These are phyloP conservation scores for Thielaviopsis punctulata DNA, from an alignment of 2,329 filamentous ascomycete genomes.

Conservation along the genomic window DNA sequence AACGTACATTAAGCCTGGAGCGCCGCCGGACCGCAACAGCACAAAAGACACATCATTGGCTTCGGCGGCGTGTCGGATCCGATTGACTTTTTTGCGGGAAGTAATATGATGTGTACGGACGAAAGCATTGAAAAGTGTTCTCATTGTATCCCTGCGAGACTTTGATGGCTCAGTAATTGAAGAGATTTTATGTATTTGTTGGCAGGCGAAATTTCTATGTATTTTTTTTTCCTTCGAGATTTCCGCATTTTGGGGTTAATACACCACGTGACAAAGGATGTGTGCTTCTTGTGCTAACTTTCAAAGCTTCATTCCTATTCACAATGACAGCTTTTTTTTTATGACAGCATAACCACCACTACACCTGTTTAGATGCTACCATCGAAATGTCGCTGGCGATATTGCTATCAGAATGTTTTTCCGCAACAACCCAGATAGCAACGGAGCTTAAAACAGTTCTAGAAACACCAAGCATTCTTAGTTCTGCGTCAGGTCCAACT, in stretches of 20 bases:
- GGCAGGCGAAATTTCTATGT: background rate
- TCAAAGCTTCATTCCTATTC: no score
- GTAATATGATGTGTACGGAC: slow-evolving; percentile 72
- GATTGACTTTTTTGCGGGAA: slow-evolving; percentile 51
- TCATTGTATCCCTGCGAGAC: no score
- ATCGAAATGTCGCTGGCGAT: background rate
- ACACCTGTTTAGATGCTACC: background rate
- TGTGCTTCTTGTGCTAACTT: no score
- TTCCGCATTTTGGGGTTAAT: no score
- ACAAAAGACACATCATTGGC: slow-evolving; percentile 40
- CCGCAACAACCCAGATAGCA: background rate
- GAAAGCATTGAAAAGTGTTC: slow-evolving; percentile 29
- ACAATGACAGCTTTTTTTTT: no score
- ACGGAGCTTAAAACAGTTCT: slow-evolving; percentile 2
- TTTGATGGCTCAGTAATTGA: no score
- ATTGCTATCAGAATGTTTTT: background rate
- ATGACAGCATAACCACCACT: background rate
- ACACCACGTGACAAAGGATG: no score
- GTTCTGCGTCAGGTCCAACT: background rate
- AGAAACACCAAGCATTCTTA: slow-evolving; percentile 1
- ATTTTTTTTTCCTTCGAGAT: background rate
- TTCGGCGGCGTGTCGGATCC: slow-evolving; percentile 44
- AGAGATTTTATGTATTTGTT: background rate
- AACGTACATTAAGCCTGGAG: slow-evolving; percentile 65
- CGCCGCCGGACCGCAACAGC: slow-evolving; percentile 48